Evolutionary conservation across 140 eudicot genomes (phyloP).

Genomic region (Cichorium intybus): DNA sequence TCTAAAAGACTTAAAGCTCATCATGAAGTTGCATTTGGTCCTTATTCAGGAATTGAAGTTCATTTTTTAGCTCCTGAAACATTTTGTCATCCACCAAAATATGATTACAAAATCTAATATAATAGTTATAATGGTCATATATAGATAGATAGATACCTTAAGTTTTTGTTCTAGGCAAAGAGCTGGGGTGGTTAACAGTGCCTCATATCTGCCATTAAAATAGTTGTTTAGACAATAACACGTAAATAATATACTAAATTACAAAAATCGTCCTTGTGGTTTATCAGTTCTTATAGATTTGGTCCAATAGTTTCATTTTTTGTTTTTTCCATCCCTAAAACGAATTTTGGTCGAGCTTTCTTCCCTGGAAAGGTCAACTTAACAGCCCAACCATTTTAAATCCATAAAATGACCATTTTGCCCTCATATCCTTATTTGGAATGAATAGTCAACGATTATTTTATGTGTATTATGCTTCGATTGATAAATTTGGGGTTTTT

Average conservation of each 20-base stretch:
- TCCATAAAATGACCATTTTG: not conserved
- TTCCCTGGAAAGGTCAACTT: not conserved
- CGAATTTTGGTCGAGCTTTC: not conserved
- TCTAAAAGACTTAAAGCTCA: slow-evolving; percentile 51
- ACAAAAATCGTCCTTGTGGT: not conserved
- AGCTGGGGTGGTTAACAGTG: slow-evolving; percentile 73
- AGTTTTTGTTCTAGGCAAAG: slow-evolving; percentile 78
- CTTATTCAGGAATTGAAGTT: slow-evolving; percentile 53
- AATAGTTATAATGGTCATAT: not conserved
- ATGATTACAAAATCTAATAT: slow-evolving; percentile 9
- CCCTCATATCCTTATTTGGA: not conserved
- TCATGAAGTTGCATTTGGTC: slow-evolving; percentile 58
- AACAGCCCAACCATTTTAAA: too few relatives aligned
- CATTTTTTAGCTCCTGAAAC: slow-evolving; percentile 70
- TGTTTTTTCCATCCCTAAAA: not conserved
- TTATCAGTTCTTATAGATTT: not conserved
- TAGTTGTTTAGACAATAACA: slow-evolving; percentile 12
- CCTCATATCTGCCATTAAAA: slow-evolving; percentile 60
- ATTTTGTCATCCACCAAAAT: slow-evolving; percentile 7
- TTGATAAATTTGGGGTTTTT: too few relatives aligned
- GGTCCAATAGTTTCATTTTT: not conserved
- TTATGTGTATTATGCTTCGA: too few relatives aligned
- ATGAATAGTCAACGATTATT: not conserved
- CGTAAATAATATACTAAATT: not conserved
- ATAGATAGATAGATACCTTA: slow-evolving; percentile 41